Evolutionary conservation across 345 rosid genomes (phyloP).

Genomic region (Eucalyptus decipiens): DNA sequence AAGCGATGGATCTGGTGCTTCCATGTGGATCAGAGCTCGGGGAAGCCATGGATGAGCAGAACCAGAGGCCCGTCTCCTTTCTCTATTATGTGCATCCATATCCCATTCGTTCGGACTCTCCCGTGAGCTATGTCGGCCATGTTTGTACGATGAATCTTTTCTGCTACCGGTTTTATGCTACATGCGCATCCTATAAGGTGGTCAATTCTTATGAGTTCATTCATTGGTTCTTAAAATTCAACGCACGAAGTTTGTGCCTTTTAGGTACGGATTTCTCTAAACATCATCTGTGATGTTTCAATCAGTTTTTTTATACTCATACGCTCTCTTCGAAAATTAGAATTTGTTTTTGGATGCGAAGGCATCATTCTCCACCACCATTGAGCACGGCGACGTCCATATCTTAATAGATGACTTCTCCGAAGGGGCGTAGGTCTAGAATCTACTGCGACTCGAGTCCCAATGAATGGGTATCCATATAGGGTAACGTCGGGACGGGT

Average conservation of each 20-base stretch:
- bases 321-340: accelerated
- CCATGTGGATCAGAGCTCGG: slow-evolving; percentile 17
- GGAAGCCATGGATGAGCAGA: slow-evolving; percentile 27
- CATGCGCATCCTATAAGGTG: too few relatives aligned
- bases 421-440: too few relatives aligned
- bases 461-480: too few relatives aligned
- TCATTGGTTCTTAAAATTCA: neutral
- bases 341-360: too few relatives aligned
- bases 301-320: too few relatives aligned
- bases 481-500: too few relatives aligned
- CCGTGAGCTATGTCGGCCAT: neutral
- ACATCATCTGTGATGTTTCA: accelerated
- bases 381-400: too few relatives aligned
- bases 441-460: too few relatives aligned
- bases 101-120: slow-evolving; percentile 4
- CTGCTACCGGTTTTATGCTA: neutral
- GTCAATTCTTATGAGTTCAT: neutral
- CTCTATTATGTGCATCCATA: slow-evolving; percentile 13
- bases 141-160: neutral
- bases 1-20: slow-evolving; percentile 7
- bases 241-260: neutral
- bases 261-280: neutral
- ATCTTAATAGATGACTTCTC: too few relatives aligned
- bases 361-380: too few relatives aligned
- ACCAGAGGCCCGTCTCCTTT: slow-evolving; percentile 5